Conservation (phyloP, 352 stramenopile species). For the Globisporangium splendens region DNA sequence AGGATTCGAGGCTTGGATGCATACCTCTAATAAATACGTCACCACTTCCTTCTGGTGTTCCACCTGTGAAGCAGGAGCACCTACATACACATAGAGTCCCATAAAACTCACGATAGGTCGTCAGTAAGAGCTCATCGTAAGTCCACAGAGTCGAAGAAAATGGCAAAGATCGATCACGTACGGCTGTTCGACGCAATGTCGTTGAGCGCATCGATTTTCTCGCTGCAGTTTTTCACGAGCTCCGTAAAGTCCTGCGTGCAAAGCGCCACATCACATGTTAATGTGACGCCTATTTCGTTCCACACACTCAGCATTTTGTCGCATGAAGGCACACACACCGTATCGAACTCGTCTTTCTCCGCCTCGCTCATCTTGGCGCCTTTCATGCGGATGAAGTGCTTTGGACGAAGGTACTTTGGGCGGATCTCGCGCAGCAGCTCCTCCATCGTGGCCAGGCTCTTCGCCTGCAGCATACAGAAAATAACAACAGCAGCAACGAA, state of each 20-base stretch:
- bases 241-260: constrained; percentile 63
- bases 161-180: constrained; percentile 1
- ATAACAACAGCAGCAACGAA: background rate
- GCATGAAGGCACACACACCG: constrained; percentile 22
- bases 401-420: constrained; percentile 57
- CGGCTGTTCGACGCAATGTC: constrained; percentile 20
- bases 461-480: constrained; percentile 21
- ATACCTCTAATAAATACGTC: constrained; percentile 64
- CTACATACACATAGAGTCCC: constrained; percentile 12
- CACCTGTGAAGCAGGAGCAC: constrained; percentile 13
- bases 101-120: no score
- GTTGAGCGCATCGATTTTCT: constrained; percentile 55
- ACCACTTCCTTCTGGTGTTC: constrained; percentile 75
- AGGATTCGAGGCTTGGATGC: background rate
- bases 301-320: no score
- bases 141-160: background rate
- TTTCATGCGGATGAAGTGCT: constrained; percentile 59
- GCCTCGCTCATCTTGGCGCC: constrained; percentile 57
- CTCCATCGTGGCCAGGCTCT: constrained; percentile 51
- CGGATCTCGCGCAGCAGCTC: constrained; percentile 40
- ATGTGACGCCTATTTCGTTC: no score
- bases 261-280: no score
- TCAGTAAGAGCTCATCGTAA: no score
- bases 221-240: constrained; percentile 66
- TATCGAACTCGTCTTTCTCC: constrained; percentile 77